Percentiles rank a stretch among this genome's conserved stretches.
Conservation (phyloP, 441 rosid species). For the Lepidium campestre region DNA sequence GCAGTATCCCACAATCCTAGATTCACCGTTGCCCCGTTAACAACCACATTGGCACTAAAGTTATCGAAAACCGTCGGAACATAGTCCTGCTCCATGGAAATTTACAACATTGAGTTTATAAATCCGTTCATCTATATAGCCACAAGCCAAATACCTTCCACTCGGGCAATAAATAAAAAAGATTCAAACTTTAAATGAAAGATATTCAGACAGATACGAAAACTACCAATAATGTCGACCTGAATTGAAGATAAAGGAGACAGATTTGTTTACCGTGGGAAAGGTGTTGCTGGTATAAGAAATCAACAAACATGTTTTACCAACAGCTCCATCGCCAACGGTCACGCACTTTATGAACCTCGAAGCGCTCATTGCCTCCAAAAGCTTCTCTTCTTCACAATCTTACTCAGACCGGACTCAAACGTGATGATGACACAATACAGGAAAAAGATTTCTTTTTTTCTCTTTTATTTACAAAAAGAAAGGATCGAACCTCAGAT, state of each 20-base stretch:
- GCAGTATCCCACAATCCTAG: conserved; percentile 72
- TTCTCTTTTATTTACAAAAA: no score
- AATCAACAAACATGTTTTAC: conserved; percentile 65
- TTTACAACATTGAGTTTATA: not conserved
- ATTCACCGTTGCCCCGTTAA: conserved; percentile 47
- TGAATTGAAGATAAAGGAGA: not conserved
- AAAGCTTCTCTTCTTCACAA: not conserved
- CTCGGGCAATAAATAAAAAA: no score
- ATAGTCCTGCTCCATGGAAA: conserved; percentile 42
- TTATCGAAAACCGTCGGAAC: conserved; percentile 62
- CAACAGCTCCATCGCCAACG: conserved; percentile 72
- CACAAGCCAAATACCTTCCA: not conserved
- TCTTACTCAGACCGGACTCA: no score
- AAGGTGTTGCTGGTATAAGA: conserved; percentile 74
- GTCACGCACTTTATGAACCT: conserved; percentile 69
- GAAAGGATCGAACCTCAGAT: conserved; percentile 43
- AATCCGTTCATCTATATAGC: not conserved
- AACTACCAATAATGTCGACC: no score
- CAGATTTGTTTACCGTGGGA: conserved; percentile 35
- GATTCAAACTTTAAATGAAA: not conserved
- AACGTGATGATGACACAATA: no score
- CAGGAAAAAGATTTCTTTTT: no score
- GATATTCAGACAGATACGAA: not conserved
- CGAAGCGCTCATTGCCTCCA: conserved; percentile 53
- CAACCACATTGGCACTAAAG: conserved; percentile 64